Evolutionary conservation across 108 stramenopile species (phyloP), one percentile per base, ranked within the genome.

Genomic region (Conticribra guillardii): DNA sequence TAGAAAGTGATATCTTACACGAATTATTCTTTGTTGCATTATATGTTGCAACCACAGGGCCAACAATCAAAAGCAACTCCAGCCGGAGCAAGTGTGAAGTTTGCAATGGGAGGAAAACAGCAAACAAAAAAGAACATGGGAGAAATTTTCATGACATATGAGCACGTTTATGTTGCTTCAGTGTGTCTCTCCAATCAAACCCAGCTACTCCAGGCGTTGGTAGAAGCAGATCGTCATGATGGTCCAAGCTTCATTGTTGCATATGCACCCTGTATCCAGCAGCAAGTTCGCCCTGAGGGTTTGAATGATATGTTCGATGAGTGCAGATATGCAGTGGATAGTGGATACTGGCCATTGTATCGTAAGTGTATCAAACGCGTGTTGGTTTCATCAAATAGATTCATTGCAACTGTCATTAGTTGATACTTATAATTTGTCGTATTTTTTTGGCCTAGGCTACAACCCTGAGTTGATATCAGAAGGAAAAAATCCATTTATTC

Each of bases 131-230:
- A 87, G 57, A 75, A 80, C 46, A 79, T 87, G 21, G 86, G 86
- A 16, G 76, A 80, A 46, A 87, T 87, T 29, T 87, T 87, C 60
- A 87, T 87, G 86, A 80, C 86, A 29, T 87, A 87, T 56, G 86
- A 87, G 54, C 86, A 87, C 46, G 78, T 84, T n/a, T 87, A 87
- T 58, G 83, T 87, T 26, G 86, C 86, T 29, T 84, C 82, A 3
- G 86, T 87, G 16, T 79, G 78, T 26, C 60, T 87, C 15, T 55
- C 69, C 29, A 84, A 87, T 60, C 83, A 82, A 60, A 47, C 86
- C 16, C 86, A 87, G 55, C 73, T 87, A 14, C 67, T 87, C 5
- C 83, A 87, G 55, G 83, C 86, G 4, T 72, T 87, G 29, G 34
- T 84, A 37, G 86, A 87, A 64, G 86, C 86, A 1, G 86, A 87